These are phyloP conservation scores for Ramaria sp. DNA, from an alignment of 768 basidiomycete species.

Conservation along the genomic window DNA sequence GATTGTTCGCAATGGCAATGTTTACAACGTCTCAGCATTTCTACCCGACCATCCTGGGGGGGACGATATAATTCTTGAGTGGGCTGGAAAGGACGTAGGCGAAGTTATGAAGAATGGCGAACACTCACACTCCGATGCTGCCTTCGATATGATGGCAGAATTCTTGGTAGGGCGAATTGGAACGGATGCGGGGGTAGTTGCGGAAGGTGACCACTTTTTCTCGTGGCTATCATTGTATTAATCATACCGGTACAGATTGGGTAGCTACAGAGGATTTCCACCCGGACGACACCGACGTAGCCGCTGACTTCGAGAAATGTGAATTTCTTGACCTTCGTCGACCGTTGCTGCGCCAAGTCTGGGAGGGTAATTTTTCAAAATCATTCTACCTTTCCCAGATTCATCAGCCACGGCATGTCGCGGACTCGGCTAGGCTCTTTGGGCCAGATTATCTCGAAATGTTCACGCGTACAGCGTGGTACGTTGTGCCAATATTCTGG, in stretches of 20 bases:
- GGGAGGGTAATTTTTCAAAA: constrained; percentile 77
- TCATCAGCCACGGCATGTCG: constrained; percentile 87
- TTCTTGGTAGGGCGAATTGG: constrained; percentile 80
- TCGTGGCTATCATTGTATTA: not conserved
- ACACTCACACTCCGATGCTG: constrained; percentile 86
- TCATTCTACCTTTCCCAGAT: constrained; percentile 94
- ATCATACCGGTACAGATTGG: constrained; percentile 53
- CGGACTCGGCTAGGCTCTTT: constrained; percentile 80
- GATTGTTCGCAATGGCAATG: constrained; percentile 69
- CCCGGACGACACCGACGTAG: constrained; percentile 79
- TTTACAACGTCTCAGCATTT: constrained; percentile 86
- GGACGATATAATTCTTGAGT: constrained; percentile 76
- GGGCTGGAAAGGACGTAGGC: constrained; percentile 79
- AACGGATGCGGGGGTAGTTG: constrained; percentile 58
- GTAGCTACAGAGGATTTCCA: constrained; percentile 83
- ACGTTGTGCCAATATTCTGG: constrained; percentile 87
- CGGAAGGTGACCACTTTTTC: constrained; percentile 48
- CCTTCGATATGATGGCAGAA: constrained; percentile 87
- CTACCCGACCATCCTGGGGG: constrained; percentile 88
- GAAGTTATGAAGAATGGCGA: constrained; percentile 72
- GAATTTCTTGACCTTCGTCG: constrained; percentile 84
- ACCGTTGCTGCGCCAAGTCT: constrained; percentile 72
- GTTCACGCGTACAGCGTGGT: constrained; percentile 85
- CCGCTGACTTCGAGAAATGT: constrained; percentile 77
- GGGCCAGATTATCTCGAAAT: constrained; percentile 76